These are phyloP conservation scores for Xylariaceae sp. DNA, from an alignment of 2,329 filamentous ascomycete genomes.

Conservation along the genomic window DNA sequence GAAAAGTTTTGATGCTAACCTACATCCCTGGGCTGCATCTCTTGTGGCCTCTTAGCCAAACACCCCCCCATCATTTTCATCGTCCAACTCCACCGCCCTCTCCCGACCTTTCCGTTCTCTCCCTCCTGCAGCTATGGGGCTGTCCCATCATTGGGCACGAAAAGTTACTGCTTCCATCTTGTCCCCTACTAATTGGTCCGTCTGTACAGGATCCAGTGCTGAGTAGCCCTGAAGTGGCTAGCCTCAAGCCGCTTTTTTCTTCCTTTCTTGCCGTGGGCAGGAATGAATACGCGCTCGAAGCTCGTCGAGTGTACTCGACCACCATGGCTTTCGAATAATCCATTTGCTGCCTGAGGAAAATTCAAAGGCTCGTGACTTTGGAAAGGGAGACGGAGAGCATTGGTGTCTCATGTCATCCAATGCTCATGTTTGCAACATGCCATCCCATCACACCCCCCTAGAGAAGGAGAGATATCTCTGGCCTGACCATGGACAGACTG, in stretches of 20 bases:
- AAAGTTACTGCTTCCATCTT: constrained; percentile 23
- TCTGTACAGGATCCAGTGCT: constrained; percentile 17
- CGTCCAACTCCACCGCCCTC: constrained; percentile 24
- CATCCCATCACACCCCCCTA: constrained; percentile 16
- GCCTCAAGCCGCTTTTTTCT: too few relatives aligned
- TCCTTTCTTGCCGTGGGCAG: too few relatives aligned
- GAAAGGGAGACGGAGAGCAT: constrained; percentile 18
- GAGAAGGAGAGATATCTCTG: constrained; percentile 21
- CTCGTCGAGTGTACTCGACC: constrained; percentile 1
- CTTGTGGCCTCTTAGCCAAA: constrained; percentile 13
- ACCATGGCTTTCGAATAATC: background rate
- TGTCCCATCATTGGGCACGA: constrained; percentile 33
- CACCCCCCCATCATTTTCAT: constrained; percentile 5
- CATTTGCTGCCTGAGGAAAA: background rate
- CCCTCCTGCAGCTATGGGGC: constrained; percentile 22
- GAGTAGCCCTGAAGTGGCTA: constrained; percentile 19
- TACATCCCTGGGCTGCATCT: constrained; percentile 8
- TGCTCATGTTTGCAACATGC: constrained; percentile 24
- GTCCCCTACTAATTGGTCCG: constrained; percentile 21
- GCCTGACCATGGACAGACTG: constrained; percentile 17
- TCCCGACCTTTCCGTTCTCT: constrained; percentile 24
- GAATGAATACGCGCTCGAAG: constrained; percentile 23
- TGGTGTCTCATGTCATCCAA: constrained; percentile 24
- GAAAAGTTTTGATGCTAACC: constrained; percentile 13
- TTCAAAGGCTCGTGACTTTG: constrained; percentile 9